Base-by-base conservation (phyloP, 2,329 filamentous ascomycete genomes). In the Claviceps sp. region DNA sequence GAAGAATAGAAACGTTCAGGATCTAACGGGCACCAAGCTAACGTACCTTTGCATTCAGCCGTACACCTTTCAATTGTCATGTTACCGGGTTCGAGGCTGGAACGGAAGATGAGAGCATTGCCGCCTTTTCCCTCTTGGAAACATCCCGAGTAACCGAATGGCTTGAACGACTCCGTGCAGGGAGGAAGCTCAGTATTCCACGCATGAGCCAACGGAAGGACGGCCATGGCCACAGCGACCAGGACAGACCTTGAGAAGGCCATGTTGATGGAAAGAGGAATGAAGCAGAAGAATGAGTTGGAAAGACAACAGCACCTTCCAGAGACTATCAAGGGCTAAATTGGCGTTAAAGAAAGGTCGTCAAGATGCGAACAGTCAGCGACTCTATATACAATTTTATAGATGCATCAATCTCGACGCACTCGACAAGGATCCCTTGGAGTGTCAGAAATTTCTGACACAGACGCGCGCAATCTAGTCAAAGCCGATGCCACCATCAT, bases 51-150 rank as follows among this genome's bases (percentile, higher is more conserved):
- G 68, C 74, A 77, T 50, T 70, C 68, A 43, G 72, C 63, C 42
- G 70, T 64, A 56, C 74, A 77, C 57, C 64, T 66, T 63, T 75
- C 70, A 37, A 73, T 65, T 2, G 73, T 77, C 70, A 74, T 75
- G 58, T 65, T 62, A 22, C 61, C 56, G 51, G 61, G 56, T 55
- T 68, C 60, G 43, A 67, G 59, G 17, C 62, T 61, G 54, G 69
- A 73, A 51, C 69, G 70, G 60, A 71, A 71, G 56, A 64, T 63
- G 42, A 77, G 69, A 13, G 70, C 64, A 38, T 60, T 61, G 26
- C 60, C 60, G 1, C 59, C 57, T 34, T 54, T 61, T 34, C 64
- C 65, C 48, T 75, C 72, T 52, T 64, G 55, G 62, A 68, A 76
- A 62, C 74, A 77, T 46, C 74, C 74, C n/a, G 67, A 62, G 59